Evolutionary conservation across 148 eudicot genomes (phyloP), one percentile per base, ranked within the genome.

Genomic region (Rhododendron molle): DNA sequence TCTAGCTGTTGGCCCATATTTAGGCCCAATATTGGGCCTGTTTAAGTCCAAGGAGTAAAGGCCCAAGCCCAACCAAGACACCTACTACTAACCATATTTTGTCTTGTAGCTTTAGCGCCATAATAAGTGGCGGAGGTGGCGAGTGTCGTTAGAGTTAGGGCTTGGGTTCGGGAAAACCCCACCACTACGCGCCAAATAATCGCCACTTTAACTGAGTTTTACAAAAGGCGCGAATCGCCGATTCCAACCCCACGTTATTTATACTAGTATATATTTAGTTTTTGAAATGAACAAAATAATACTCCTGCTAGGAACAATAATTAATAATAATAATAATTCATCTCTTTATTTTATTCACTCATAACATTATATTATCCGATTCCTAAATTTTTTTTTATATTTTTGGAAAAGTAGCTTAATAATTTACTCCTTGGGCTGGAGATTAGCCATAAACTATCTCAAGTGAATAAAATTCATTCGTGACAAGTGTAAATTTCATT

Each of bases 181-280:
- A 82, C 52, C 49, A 82, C 52, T 38, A 82, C 76, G 36, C 52
- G 84, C 76, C 84, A 60, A 82, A 60, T 82, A 43, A 83, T 83
- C 84, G 32, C 74, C 38, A 62, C 52, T 62, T 83, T 26, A 67
- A 83, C 76, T 83, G 38, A 65, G 40, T 18, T 69, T 40, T 1
- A 43, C 77, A 83, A 65, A 83, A 83, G 84, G 84, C 84, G 84
- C 84, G 60, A 83, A 83, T 83, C 77, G 84, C 77, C 84, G 77
- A 83, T 83, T 43, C 56, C 23, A 21, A 52, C 12, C 36, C 36
- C 50, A 80, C 65, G 7, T 26, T 11, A 79, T 49, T 49, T 49
- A 15, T 32, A 50, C 21, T n/a, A 80, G 10, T 10, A 6, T 0
- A n/a, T 40, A 0, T 40, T 40, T 40, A 40, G 43, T 40, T 40